Base-by-base conservation (phyloP, 225 moss, liverwort and hornwort genomes). In the Neckera pumila region DNA sequence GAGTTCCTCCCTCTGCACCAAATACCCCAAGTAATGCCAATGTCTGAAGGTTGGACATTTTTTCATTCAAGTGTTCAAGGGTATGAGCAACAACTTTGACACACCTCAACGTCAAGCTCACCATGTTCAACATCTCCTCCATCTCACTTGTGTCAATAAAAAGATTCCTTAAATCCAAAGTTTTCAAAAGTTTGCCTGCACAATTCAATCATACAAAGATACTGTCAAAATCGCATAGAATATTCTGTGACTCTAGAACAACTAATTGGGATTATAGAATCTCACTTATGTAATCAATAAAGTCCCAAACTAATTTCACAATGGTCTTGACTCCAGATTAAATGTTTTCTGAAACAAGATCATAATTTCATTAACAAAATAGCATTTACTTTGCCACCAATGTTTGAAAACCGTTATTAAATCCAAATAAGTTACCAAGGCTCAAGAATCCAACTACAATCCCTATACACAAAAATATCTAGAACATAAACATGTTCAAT, bases 101-200 rank as follows among this genome's bases (percentile, higher is more conserved):
- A 53, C 94, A 94, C 8, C 92, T 88, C 33, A 90, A 67, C 2
- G 94, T 93, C 80, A 93, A 79, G 12, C 88, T 94, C 2, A 26
- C n/a, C 91, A 94, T 71, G 1, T 11, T 34, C 0, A 0, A 4
- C 94, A 94, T 93, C 16, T 1, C 3, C 2, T 49, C 31, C 14
- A 77, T 86, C 2, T 83, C 92, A 4, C 17, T 90, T 17, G 89
- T 93, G 0, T 93, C 94, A 5, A 94, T 85, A 22, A 89, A 94
- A 76, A 94, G 85, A 12, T 94, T 94, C 25, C 94, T 82, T 28
- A 94, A 17, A 70, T 94, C 94, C 86, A 94, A 79, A 3, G 92
- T 89, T 63, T 94, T 91, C 47, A 94, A 36, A 4, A 27, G 5
- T 11, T 76, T 82, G 27, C 94, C 94, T 94, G 64, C 71, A 43